Evolutionary conservation across 805 yeast genomes (phyloP).

Genomic region (Metschnikowia lochheadii): DNA sequence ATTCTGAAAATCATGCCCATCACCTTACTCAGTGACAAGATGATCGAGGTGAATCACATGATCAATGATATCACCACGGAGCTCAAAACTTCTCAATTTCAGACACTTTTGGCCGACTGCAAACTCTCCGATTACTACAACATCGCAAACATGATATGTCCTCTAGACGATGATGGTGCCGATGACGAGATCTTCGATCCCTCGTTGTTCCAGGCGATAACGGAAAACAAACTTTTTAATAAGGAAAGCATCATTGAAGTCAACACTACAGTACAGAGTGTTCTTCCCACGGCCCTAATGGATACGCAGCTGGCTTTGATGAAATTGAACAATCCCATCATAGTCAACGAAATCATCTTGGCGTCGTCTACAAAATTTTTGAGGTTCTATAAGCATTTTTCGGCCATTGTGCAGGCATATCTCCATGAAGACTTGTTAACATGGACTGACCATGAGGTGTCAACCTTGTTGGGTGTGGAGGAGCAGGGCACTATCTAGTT

Average conservation of each 20-base stretch:
- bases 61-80: slow-evolving; percentile 34
- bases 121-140: slow-evolving; percentile 58
- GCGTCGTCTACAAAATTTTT: slow-evolving; percentile 48
- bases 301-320: slow-evolving; percentile 56
- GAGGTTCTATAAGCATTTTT: slow-evolving; percentile 41
- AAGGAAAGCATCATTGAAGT: slow-evolving; percentile 41
- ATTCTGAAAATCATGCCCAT: slow-evolving; percentile 49
- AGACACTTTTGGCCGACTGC: slow-evolving; percentile 46
- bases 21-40: slow-evolving; percentile 35
- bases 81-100: slow-evolving; percentile 45
- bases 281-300: slow-evolving; percentile 57
- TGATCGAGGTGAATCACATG: slow-evolving; percentile 29
- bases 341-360: slow-evolving; percentile 52
- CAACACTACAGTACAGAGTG: slow-evolving; percentile 44
- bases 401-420: slow-evolving; percentile 33
- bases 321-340: slow-evolving; percentile 59
- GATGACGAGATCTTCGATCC: slow-evolving; percentile 60
- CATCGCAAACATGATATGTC: slow-evolving; percentile 68
- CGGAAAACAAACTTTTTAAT: slow-evolving; percentile 56
- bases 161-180: slow-evolving; percentile 53
- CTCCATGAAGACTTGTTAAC: slow-evolving; percentile 34
- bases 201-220: slow-evolving; percentile 59
- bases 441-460: slow-evolving; percentile 58
- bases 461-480: slow-evolving; percentile 70
- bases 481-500: neutral